Evolutionary conservation across 2,329 filamentous ascomycete genomes (phyloP).

Genomic region (Arthroderma sp.): DNA sequence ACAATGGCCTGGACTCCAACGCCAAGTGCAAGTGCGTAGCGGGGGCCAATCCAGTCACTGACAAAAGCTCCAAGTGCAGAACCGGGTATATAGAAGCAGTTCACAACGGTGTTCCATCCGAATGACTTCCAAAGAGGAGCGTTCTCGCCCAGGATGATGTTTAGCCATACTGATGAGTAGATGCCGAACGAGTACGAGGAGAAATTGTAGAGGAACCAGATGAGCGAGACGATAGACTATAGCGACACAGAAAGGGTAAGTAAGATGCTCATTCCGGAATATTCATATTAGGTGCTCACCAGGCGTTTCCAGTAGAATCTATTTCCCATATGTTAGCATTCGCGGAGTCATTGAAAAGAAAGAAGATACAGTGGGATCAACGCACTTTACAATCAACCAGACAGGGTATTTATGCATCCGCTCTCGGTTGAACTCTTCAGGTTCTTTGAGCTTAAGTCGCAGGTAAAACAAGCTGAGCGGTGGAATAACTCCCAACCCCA

Average conservation of each 20-base stretch:
- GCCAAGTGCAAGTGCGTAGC: slow-evolving; percentile 57
- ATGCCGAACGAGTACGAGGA: slow-evolving; percentile 74
- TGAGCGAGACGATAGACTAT: slow-evolving; percentile 48
- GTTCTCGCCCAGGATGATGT: slow-evolving; percentile 46
- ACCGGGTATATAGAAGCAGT: slow-evolving; percentile 78
- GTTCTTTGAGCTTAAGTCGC: slow-evolving; percentile 61
- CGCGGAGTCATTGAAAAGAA: slow-evolving; percentile 25
- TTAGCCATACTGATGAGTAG: slow-evolving; percentile 54
- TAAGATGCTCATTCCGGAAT: not conserved
- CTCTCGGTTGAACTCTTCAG: slow-evolving; percentile 60
- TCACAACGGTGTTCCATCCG: slow-evolving; percentile 80
- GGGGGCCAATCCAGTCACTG: slow-evolving; percentile 67
- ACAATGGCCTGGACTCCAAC: slow-evolving; percentile 61
- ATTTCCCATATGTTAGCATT: slow-evolving; percentile 37
- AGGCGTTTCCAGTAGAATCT: slow-evolving; percentile 64
- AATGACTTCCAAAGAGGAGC: slow-evolving; percentile 62
- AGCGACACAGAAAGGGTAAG: not conserved
- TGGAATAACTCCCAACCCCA: slow-evolving; percentile 69
- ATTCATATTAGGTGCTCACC: slow-evolving; percentile 13
- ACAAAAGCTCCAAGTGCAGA: slow-evolving; percentile 63
- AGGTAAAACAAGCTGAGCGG: slow-evolving; percentile 58
- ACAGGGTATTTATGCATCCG: slow-evolving; percentile 51
- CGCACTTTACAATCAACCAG: slow-evolving; percentile 36
- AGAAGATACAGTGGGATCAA: slow-evolving; percentile 7
- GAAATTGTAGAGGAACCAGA: slow-evolving; percentile 87